Percentiles rank a stretch among this genome's conserved stretches.
These are phyloP conservation scores for Rhodamnia rubescens DNA, from an alignment of 345 rosid genomes.

Conservation along the genomic window DNA sequence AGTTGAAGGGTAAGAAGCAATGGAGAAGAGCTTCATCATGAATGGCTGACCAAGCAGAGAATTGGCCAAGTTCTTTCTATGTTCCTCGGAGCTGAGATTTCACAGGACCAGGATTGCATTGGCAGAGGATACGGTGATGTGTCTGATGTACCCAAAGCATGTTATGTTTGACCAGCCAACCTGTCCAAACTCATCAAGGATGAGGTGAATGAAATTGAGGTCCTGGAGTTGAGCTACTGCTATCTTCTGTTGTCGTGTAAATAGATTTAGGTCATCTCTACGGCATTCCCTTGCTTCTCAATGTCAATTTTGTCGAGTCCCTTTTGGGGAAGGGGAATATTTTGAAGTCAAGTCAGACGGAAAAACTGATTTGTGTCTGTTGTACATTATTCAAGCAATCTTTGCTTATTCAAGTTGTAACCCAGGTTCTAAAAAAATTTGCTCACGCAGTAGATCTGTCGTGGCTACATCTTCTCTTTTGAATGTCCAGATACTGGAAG, in stretches of 20 bases:
- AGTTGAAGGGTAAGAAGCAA: constrained; percentile 77
- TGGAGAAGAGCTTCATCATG: constrained; percentile 73
- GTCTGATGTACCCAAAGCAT: neutral
- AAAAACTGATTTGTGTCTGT: neutral
- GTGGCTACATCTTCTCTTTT: neutral
- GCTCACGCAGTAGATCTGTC: neutral
- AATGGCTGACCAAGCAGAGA: neutral
- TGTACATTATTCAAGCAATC: neutral
- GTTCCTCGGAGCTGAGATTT: neutral
- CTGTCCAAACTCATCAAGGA: neutral
- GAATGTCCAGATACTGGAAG: neutral
- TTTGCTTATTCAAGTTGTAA: neutral
- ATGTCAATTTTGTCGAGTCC: neutral
- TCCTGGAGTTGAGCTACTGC: neutral
- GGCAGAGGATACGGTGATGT: neutral
- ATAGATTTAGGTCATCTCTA: neutral
- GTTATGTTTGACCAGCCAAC: neutral
- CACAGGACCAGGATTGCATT: neutral
- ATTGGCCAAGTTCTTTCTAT: neutral
- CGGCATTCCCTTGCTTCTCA: neutral
- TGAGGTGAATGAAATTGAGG: neutral
- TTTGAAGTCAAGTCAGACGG: neutral
- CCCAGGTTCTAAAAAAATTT: neutral
- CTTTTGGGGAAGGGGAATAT: neutral
- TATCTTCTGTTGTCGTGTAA: neutral